These are phyloP conservation scores for Zasmidium citrigriseum DNA, from an alignment of 2,329 filamentous ascomycete species.

Conservation along the genomic window DNA sequence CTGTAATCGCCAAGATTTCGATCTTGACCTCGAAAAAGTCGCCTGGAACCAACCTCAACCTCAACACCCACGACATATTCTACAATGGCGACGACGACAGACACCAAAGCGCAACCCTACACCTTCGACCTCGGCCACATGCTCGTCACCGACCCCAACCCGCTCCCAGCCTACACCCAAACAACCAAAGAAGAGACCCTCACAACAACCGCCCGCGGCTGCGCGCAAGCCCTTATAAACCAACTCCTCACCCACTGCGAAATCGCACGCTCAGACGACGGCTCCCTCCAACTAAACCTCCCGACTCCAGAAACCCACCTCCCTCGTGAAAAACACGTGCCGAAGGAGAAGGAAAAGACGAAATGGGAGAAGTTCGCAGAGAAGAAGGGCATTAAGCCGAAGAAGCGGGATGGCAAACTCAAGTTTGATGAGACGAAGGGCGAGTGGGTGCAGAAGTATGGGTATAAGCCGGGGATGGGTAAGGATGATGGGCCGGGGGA, in stretches of 20 bases:
- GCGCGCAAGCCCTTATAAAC: constrained; percentile 89
- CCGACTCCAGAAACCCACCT: constrained; percentile 69
- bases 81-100: constrained; percentile 14
- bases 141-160: constrained; percentile 83
- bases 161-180: constrained; percentile 58
- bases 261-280: constrained; percentile 67
- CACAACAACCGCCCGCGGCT: constrained; percentile 76
- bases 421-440: constrained; percentile 81
- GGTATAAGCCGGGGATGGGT: constrained; percentile 89
- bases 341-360: constrained; percentile 76
- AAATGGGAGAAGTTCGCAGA: constrained; percentile 96
- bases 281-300: constrained; percentile 71
- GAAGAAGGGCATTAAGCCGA: constrained; percentile 95
- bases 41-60: neutral
- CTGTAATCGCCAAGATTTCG: neutral
- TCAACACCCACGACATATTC: neutral
- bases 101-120: constrained; percentile 78
- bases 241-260: constrained; percentile 89
- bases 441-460: constrained; percentile 94
- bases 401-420: constrained; percentile 78
- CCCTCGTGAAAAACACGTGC: constrained; percentile 90
- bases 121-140: constrained; percentile 90
- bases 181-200: constrained; percentile 64
- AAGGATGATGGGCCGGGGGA: constrained; percentile 67
- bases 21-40: neutral